A percentile compares a stretch with the other conserved stretches of the same genome.
phyloP scores from a whole-genome alignment of 208 protist species.

The Leishmania turanica region DNA sequence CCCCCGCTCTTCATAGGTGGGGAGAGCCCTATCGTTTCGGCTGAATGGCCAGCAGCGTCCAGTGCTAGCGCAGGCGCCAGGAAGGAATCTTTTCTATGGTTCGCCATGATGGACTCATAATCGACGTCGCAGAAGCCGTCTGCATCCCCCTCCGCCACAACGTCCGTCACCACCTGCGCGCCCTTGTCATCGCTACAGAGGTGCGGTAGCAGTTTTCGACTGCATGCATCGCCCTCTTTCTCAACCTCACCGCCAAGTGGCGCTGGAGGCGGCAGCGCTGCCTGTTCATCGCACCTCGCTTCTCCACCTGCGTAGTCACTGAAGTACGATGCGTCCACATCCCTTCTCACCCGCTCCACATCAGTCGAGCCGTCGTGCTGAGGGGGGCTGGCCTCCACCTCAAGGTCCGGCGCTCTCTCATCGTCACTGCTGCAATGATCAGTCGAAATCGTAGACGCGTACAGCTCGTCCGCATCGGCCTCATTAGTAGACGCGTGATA shows the following conservation, averaged over 20 bases:
- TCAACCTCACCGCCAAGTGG: not conserved
- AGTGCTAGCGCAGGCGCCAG: not conserved
- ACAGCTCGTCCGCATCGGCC: not conserved
- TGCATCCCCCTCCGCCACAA: not conserved
- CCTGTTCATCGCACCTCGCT: not conserved
- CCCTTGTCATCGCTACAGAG: not conserved
- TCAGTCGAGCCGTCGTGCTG: constrained; percentile 3
- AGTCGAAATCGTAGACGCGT: not conserved
- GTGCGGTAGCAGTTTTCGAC: constrained; percentile 3
- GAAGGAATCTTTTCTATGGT: not conserved
- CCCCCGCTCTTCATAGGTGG: not conserved
- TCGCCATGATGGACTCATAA: not conserved
- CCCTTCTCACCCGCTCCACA: not conserved
- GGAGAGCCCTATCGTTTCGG: not conserved
- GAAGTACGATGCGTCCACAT: constrained; percentile 26
- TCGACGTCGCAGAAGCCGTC: constrained; percentile 24
- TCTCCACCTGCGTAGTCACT: constrained; percentile 24
- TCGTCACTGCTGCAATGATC: constrained; percentile 12
- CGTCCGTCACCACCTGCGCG: not conserved
- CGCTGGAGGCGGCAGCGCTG: not conserved
- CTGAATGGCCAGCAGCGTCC: not conserved
- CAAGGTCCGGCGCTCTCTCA: constrained; percentile 19
- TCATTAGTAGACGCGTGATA: not conserved
- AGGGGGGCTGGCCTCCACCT: constrained; percentile 29
- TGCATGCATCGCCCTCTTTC: not conserved